These are phyloP conservation scores for Akanthomyces dipterigenus DNA, from an alignment of 2,329 filamentous ascomycete species.

Conservation along the genomic window DNA sequence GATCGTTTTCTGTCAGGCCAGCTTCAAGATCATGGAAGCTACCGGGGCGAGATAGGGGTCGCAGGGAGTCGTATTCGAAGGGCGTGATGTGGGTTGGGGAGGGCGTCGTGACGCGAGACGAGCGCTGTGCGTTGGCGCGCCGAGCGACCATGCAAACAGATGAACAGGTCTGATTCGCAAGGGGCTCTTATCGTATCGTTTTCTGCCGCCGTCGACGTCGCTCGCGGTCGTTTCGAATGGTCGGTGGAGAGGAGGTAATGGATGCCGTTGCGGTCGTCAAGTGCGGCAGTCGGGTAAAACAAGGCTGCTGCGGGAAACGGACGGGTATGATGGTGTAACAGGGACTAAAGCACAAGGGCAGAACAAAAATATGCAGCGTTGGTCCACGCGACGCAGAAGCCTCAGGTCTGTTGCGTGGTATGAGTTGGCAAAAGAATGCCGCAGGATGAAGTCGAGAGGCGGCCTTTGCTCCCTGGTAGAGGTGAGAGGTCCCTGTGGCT, in stretches of 20 bases:
- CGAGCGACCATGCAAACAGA: background rate
- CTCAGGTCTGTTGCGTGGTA: background rate
- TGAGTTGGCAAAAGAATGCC: background rate
- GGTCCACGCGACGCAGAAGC: background rate
- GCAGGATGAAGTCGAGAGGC: background rate
- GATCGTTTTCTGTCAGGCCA: constrained; percentile 34
- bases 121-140: background rate
- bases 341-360: background rate
- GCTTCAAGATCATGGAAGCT: constrained; percentile 49
- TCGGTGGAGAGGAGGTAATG: background rate
- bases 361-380: background rate
- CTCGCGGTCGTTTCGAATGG: background rate
- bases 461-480: constrained; percentile 1
- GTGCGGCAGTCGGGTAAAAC: constrained; percentile 3
- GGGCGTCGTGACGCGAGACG: background rate
- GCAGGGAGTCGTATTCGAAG: background rate
- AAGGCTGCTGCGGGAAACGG: background rate
- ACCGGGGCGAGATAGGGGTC: constrained; percentile 15
- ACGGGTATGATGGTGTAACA: background rate
- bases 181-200: background rate
- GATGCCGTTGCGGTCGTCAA: constrained; percentile 9
- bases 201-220: background rate
- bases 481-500: background rate
- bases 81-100: background rate
- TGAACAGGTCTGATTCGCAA: background rate